phyloP scores from a whole-genome alignment of 2,329 filamentous ascomycete species.

The Parastagonospora avenae region DNA sequence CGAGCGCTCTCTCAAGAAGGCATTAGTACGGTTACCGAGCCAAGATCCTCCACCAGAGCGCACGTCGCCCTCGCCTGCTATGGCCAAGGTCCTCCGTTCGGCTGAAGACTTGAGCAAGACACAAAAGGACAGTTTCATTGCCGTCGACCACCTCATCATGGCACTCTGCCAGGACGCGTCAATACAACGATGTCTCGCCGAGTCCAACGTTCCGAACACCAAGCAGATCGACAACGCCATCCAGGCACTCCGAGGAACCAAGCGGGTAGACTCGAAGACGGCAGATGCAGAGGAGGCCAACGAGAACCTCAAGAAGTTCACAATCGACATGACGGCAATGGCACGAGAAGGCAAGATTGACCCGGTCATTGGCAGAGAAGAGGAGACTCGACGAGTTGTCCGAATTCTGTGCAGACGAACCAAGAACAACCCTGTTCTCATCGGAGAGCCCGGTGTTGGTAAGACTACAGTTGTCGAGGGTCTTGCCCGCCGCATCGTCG shows the following conservation, averaged over 20 bases:
- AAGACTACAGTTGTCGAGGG: conserved; percentile 99
- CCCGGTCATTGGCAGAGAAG: conserved; percentile 94
- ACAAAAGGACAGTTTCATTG: conserved; percentile 96
- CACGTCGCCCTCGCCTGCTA: conserved; percentile 79
- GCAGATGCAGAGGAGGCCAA: conserved; percentile 91
- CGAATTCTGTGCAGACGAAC: conserved; percentile 90
- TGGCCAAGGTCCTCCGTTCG: conserved; percentile 80
- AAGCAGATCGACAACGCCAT: conserved; percentile 93
- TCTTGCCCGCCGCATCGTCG: conserved; percentile 92
- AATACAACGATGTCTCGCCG: conserved; percentile 75
- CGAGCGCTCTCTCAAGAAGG: conserved; percentile 89
- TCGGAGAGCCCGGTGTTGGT: conserved; percentile 96
- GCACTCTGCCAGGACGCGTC: conserved; percentile 78
- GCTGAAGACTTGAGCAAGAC: conserved; percentile 91
- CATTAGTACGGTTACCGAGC: conserved; percentile 84
- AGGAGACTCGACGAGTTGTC: conserved; percentile 90
- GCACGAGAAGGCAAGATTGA: conserved; percentile 97
- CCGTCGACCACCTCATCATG: conserved; percentile 91
- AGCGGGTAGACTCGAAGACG: conserved; percentile 92
- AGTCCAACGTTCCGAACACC: conserved; percentile 87
- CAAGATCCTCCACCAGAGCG: conserved; percentile 94
- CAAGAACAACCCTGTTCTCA: conserved; percentile 98
- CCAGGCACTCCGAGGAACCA: conserved; percentile 87
- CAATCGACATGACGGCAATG: conserved; percentile 97
- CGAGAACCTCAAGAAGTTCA: conserved; percentile 97